These are phyloP conservation scores for Trametes elegans DNA, from an alignment of 768 basidiomycete species.

Conservation along the genomic window DNA sequence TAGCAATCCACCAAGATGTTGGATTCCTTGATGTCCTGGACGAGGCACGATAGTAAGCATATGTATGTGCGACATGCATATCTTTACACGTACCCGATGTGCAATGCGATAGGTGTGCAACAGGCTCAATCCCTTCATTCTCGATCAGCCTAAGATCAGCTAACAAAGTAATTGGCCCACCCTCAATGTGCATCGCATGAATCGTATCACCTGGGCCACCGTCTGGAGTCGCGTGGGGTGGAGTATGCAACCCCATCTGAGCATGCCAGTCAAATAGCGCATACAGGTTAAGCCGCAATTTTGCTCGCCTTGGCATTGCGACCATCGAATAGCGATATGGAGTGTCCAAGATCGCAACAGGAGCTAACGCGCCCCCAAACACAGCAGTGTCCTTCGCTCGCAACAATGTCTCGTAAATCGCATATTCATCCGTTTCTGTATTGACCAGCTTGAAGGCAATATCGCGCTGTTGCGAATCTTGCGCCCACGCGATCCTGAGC, in stretches of 20 bases:
- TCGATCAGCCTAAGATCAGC: not conserved
- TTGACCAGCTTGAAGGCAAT: not conserved
- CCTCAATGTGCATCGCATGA: not conserved
- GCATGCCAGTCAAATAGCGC: not conserved
- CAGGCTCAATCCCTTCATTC: not conserved
- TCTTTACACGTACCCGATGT: not conserved
- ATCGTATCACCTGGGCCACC: not conserved
- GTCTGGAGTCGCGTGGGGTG: not conserved
- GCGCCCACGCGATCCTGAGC: not conserved
- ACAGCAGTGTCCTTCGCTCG: too few relatives aligned
- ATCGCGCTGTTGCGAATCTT: not conserved
- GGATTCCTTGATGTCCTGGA: not conserved
- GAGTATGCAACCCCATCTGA: not conserved
- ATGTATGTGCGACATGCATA: not conserved
- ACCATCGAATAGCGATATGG: not conserved
- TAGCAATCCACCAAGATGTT: not conserved
- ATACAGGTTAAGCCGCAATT: not conserved
- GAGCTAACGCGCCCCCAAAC: not conserved
- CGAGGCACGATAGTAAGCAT: too few relatives aligned
- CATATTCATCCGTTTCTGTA: not conserved
- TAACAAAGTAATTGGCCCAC: not conserved
- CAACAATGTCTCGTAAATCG: not conserved
- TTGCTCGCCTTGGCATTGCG: not conserved
- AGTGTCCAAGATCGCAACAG: not conserved
- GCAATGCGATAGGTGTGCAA: not conserved